Base-by-base conservation (phyloP, 805 yeast genomes). In the Candida adriatica region DNA sequence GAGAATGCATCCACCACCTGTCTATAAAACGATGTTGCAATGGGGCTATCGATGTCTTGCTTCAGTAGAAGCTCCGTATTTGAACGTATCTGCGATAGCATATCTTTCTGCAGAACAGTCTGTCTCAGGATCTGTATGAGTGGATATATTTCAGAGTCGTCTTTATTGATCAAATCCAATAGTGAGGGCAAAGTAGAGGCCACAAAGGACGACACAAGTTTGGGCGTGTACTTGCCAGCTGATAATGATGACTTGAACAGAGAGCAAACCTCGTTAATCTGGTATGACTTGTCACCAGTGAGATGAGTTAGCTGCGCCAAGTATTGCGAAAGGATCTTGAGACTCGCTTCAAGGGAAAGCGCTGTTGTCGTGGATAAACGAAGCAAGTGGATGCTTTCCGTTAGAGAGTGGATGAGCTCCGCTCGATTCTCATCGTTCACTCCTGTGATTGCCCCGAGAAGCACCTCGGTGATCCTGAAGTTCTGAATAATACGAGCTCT, bases 401-500 rank as follows among this genome's bases (percentile, higher is more conserved):
- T 31, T 5, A 50, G 18, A 1, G 31, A 13, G 3, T n/a, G 8
- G 3, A 42, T n/a, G 7, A 43, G 19, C 6, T 21, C 16, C 6
- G 13, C 11, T 11, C 25, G 13, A 5, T 16, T 15, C 6, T 17
- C 13, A 2, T 24, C 21, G 2, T 23, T 11, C 7, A 50, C 29
- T 2, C 33, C 46, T 4, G 33, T 28, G 15, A 64, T 30, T 0
- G 61, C 43, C 15, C 42, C 38, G 2, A 43, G 26, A 1, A 63
- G 32, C 2, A 61, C 44, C 6, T 68, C 72, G 8, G 63, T 58
- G 31, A 64, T 52, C 35, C 60, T 68, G 22, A 68, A 48, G 26
- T 58, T 61, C 30, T 66, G 64, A 36, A 73, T 59, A 1, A 57
- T 38, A 31, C 55, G 60, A 29, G 61, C 59, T 39, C 75, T 67